Base-by-base conservation (phyloP, 2,329 filamentous ascomycete genomes). In the Colletotrichum viniferum region DNA sequence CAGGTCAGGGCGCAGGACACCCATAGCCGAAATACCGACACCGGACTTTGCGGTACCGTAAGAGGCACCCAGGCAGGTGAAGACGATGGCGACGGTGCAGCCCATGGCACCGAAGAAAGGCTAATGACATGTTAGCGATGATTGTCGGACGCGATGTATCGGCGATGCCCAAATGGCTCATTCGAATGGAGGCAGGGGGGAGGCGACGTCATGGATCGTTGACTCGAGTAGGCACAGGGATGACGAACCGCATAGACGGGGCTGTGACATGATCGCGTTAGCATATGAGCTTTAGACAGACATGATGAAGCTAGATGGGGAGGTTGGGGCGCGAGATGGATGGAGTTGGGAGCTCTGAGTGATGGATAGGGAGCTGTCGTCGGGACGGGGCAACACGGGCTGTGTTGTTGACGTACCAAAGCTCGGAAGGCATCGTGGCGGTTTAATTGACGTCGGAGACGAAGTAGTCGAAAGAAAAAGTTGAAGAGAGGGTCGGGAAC, bases 11-110 rank as follows among this genome's bases (percentile, higher is more conserved):
- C 97, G 92, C 81, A 99, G 92, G 82, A 98, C 96, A 94, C 96
- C 96, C 94, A 98, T 98, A 81, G 96, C 95, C 80, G 95, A 95
- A 84, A 99, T 98, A 92, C 97, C 97, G 81, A 98, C 97, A 90
- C 97, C 97, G 84, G 97, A 97, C 92, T 99, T 99, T 85, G 97
- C 97, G 81, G 97, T 99, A 88, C 97, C 97, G 89, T 98, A 99
- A 81, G 97, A 96, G 84, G 97, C 97, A 86, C 97, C 96, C 82
- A 98, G 93, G 88, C 95, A 98, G 86, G 96, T 98, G 91, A 98
- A 98, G 84, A 98, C 95, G 84, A 98, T 98, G 87, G 96, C 95
- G 92, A 94, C 82, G 94, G 96, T 97, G 92, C 96, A 98, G 86
- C 96, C 96, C 94, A 98, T 97, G 86, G 95, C 96, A 89, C 96